Evolutionary conservation across 1,284 basidiomycete species (phyloP), one percentile per base, ranked within the genome.

Genomic region (Puccinia hordei): DNA sequence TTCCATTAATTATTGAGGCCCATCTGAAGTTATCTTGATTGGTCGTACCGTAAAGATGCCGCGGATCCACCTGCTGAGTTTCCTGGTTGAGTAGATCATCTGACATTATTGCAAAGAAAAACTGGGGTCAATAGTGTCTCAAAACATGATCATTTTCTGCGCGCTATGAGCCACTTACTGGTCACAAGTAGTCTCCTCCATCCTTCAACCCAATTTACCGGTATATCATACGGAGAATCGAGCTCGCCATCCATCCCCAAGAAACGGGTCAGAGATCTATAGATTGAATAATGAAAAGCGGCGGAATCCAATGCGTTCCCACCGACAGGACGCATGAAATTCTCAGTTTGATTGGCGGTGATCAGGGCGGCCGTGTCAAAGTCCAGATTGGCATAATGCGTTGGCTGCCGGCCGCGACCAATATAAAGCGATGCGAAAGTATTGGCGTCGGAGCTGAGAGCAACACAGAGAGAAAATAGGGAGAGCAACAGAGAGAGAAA

Each of bases 11-110:
- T 83, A 95, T 85, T 86, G 91, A 90, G 2, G 93, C 92, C 94
- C 94, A 96, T 81, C 94, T 89, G 88, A 92, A 95, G n/a, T 95
- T 89, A 87, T 96, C 94, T 87, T 95, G 95, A 85, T 96, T 96
- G 84, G 91, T 92, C 19, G 91, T 90, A 55, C 94, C 78, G 84
- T 89, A 94, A 91, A 94, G 90, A 86, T 96, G 94, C 80, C 89
- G 88, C 1, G 94, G 93, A 85, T 96, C 94, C 53, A 93, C 86
- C 5, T 84, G 24, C 82, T 90, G 90, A 0, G 88, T 91, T 65
- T 87, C 86, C 4, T 91, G 86, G 85, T 95, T 95, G 81, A 95
- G 82, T 83, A 95, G 91, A 84, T 96, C 94, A 84, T 96, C 78
- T 80, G n/a, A n/a, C 57, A 33, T 10, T 6, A 49, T 24, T 1